Evolutionary conservation across 1,139 yeast species (phyloP), one percentile per base, ranked within the genome.

Genomic region (Lodderomyces pseudojiufengensis): DNA sequence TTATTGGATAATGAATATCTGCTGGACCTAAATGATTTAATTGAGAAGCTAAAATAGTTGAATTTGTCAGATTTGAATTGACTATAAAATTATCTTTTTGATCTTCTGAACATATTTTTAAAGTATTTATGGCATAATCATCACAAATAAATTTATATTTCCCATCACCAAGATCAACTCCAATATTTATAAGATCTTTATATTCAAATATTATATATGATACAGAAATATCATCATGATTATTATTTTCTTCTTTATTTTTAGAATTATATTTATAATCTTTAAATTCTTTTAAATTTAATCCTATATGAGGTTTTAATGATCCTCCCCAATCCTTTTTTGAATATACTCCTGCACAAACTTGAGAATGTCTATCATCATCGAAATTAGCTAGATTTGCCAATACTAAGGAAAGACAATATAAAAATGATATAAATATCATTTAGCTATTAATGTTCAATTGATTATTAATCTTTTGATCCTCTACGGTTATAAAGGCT

Each of bases 271-370:
- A 61, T 29, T 63, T 59, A 35, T 68, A 61, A 39, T 53, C 50
- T 27, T 60, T 65, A 39, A 50, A 67, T 26, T 50, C 46, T 13
- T 45, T 43, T 39, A 84, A 58, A 30, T 67, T 65, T 35, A 83
- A 63, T 8, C 70, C 67, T 39, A 84, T 80, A 47, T 72, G 79
- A 8, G 94, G 90, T 40, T 71, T 76, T 9, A 62, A 57, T 26
- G 75, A 70, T 29, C 97, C 97, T 33, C 87, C 84, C 92, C 95
- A 86, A 55, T 90, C 95, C 33, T 78, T 71, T 50, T 81, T 83
- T 37, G 92, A 76, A 61, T 90, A 92, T 76, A 92, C 80, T 27
- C 98, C 98, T 9, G 90, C 74, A 59, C 98, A 92, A 21, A 78
- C 78, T 52, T 85, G 94, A 14, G 82, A 69, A 33, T 57, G 50